Evolutionary conservation across 176 grass and related monocot species (phyloP), one percentile per base, ranked within the genome.

Genomic region (Avena insularis): DNA sequence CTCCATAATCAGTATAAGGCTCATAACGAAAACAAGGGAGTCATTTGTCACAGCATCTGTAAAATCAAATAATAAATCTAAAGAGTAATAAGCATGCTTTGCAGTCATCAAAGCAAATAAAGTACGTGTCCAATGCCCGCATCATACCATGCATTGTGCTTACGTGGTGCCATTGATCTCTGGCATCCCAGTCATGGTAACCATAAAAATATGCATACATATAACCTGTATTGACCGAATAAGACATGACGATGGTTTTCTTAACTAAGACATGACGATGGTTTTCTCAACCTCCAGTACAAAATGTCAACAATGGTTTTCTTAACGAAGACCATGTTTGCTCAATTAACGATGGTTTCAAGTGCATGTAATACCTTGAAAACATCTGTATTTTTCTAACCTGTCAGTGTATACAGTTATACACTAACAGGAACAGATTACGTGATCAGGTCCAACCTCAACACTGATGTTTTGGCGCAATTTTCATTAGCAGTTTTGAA

Each of bases 1-100:
- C n/a, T 81, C 17, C 35, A 21, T 43, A 84, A 55, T 84, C 50
- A 91, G 77, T 38, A 69, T 0, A 75, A 75, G 13, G 2, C 8
- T 83, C 56, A 36, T 25, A 71, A 16, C 4, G 23, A 79, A 81
- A 31, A 60, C 3, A 60, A 45, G 40, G 40, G 6, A 43, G 55
- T 45, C 6, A 45, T 6, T 79, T 21, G 3, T 25, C 77, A 79
- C 20, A 16, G 56, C 6, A 1, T 46, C 12, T 61, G 20, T 27
- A 7, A 75, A 17, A 76, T 53, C 8, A 54, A 15, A 54, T 2
- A 75, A 27, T 2, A 23, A 78, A 31, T 58, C 19, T 40, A n/a
- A 43, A 8, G 3, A 60, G 0, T 59, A 20, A 40, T 59, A 23
- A 38, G 17, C 38, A 0, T 29, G 50, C 15, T 17, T 19, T 19